Percentiles rank a stretch among this genome's conserved stretches.
Evolutionary conservation across 2,329 filamentous ascomycete species (phyloP).

Genomic region (Bipolaris oryzae): DNA sequence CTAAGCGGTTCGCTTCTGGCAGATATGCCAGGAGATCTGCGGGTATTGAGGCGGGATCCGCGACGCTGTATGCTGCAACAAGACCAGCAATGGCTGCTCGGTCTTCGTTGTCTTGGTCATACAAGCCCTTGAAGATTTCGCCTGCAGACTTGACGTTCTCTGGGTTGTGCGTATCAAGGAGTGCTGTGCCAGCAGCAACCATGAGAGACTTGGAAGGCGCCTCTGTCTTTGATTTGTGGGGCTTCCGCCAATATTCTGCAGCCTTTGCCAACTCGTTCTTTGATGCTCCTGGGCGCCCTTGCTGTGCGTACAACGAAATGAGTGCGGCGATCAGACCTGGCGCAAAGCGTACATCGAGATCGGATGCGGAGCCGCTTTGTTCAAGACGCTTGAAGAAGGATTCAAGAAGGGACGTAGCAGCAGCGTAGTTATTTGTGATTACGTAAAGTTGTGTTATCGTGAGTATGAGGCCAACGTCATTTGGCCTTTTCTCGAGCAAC

Average conservation of each 20-base stretch:
- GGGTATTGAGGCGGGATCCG: slow-evolving; percentile 62
- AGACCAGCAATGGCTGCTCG: slow-evolving; percentile 77
- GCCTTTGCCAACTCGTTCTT: slow-evolving; percentile 78
- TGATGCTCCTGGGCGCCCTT: slow-evolving; percentile 74
- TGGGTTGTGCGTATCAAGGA: slow-evolving; percentile 74
- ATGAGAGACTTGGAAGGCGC: slow-evolving; percentile 64
- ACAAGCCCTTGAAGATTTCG: slow-evolving; percentile 77
- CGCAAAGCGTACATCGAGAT: slow-evolving; percentile 75
- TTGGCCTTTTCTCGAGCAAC: slow-evolving; percentile 73
- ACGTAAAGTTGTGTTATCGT: slow-evolving; percentile 84
- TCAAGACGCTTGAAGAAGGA: slow-evolving; percentile 76
- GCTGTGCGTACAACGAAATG: slow-evolving; percentile 77
- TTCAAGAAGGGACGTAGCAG: slow-evolving; percentile 77
- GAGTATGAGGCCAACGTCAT: slow-evolving; percentile 79
- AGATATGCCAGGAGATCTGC: slow-evolving; percentile 61
- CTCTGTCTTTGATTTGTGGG: slow-evolving; percentile 59
- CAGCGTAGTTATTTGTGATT: slow-evolving; percentile 70
- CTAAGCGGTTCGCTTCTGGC: slow-evolving; percentile 66
- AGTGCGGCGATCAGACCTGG: slow-evolving; percentile 83
- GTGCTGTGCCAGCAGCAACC: slow-evolving; percentile 75
- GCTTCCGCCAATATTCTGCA: slow-evolving; percentile 75
- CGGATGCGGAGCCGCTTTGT: slow-evolving; percentile 59
- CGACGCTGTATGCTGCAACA: slow-evolving; percentile 78
- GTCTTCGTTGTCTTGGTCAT: slow-evolving; percentile 69
- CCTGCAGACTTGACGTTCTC: slow-evolving; percentile 73